Evolutionary conservation across 108 stramenopile genomes (phyloP), one percentile per base, ranked within the genome.

Genomic region (Schizochytrium sp.): DNA sequence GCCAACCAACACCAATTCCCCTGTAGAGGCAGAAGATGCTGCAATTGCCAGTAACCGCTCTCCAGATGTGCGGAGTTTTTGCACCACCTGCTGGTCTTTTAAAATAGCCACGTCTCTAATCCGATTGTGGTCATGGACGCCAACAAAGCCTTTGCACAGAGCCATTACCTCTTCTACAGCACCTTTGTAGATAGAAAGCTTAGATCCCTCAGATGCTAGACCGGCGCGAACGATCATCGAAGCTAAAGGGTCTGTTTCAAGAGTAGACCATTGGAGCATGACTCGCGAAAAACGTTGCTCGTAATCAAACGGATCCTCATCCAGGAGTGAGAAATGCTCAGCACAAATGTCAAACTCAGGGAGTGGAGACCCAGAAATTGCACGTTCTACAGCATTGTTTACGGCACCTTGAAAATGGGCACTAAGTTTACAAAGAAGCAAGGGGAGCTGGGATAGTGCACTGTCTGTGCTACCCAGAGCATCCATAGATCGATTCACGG

Each of bases 401-500:
- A 28, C 53, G 47, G 50, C 76, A 10, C 17, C 53, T 53, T 55
- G 47, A 50, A 83, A 83, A 2, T 83, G 76, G 50, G 76, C 76
- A 56, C n/a, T 38, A 28, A 83, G 47, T 28, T 83, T 83, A 38
- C 50, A 49, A 83, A 83, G 76, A 7, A 49, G 50, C 47, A 83
- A 28, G n/a, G 76, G 50, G 17, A 83, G 50, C 47, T 42, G n/a
- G 5, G 76, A 56, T 47, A 55, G 53, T 38, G 8, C 76, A 7
- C 47, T 12, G 8, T 17, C 3, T 0, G 47, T n/a, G 15, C 55
- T 7, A 8, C 76, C 47, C 1, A n/a, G 15, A 0, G 76, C 47
- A 53, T 83, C 76, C 38, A 83, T n/a, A 0, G 76, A 83, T 47
- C 76, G 76, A 55, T 83, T 49, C 17, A 83, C 76, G 8, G 95